A percentile compares a stretch with the other conserved stretches of the same genome.
Conservation (phyloP, 1,284 basidiomycete species). For the Pseudozyma sp. region DNA sequence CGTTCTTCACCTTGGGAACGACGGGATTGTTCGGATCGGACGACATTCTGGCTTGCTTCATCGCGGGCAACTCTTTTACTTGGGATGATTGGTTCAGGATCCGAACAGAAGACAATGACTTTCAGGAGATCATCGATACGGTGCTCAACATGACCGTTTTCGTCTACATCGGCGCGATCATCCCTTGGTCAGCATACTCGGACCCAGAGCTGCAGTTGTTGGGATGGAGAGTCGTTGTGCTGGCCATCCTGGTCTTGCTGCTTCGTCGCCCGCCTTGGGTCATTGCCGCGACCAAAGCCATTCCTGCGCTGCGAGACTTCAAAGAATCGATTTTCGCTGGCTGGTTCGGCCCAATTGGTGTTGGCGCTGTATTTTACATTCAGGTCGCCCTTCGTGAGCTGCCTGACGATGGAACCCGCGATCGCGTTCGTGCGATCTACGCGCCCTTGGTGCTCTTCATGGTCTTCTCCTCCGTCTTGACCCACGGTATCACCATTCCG, state of each 20-base stretch:
- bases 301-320: constrained; percentile 58
- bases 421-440: constrained; percentile 70
- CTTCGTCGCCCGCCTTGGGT: constrained; percentile 66
- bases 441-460: constrained; percentile 73
- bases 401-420: constrained; percentile 70
- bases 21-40: constrained; percentile 70
- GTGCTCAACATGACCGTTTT: constrained; percentile 71
- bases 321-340: constrained; percentile 64
- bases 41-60: constrained; percentile 70
- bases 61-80: constrained; percentile 69
- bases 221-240: constrained; percentile 64
- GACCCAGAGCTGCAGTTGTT: constrained; percentile 47
- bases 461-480: constrained; percentile 72
- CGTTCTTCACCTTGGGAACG: constrained; percentile 70
- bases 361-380: constrained; percentile 72
- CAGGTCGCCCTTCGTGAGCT: constrained; percentile 71
- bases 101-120: constrained; percentile 72
- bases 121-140: constrained; percentile 74
- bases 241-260: constrained; percentile 60
- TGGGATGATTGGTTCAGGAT: constrained; percentile 71
- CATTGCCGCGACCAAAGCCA: constrained; percentile 53
- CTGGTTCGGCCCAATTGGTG: constrained; percentile 68
- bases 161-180: constrained; percentile 70
- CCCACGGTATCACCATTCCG: constrained; percentile 70
- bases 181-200: constrained; percentile 62